phyloP scores from a whole-genome alignment of 148 eudicot genomes.

The Rhododendron mucronatum region DNA sequence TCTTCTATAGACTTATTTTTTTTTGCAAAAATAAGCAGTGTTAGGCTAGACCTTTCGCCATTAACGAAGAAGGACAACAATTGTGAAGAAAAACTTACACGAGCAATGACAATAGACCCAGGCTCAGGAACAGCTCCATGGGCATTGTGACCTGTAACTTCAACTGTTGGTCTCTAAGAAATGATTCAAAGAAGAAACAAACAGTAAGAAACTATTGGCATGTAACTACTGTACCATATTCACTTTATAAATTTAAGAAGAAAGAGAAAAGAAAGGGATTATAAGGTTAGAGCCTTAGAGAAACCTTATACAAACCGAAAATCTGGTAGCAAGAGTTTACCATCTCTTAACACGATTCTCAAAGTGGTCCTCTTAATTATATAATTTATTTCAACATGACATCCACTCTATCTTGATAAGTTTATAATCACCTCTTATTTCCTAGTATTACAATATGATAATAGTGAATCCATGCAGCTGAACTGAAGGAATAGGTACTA shows the following conservation, averaged over 20 bases:
- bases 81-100: slow-evolving; percentile 44
- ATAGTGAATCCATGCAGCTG: not conserved
- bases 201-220: not conserved
- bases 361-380: not conserved
- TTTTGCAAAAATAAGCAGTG: not conserved
- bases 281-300: not conserved
- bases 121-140: slow-evolving; percentile 93
- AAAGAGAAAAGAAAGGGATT: not conserved
- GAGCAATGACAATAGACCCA: slow-evolving; percentile 69
- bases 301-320: not conserved
- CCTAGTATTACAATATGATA: not conserved
- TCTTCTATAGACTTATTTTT: not conserved
- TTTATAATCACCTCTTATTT: not conserved
- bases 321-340: not conserved
- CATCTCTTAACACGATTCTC: not conserved
- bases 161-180: slow-evolving; percentile 68
- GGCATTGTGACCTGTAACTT: slow-evolving; percentile 89
- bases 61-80: not conserved
- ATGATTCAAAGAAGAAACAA: slow-evolving; percentile 4
- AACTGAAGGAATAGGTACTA: not conserved
- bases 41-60: not conserved
- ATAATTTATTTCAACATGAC: not conserved
- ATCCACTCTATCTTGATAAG: not conserved
- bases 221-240: not conserved
- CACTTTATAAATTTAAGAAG: not conserved